Percentiles rank a stretch among this genome's conserved stretches.
These are phyloP conservation scores for Dillenia suffruticosa DNA, from an alignment of 164 flowering plant species.

Conservation along the genomic window DNA sequence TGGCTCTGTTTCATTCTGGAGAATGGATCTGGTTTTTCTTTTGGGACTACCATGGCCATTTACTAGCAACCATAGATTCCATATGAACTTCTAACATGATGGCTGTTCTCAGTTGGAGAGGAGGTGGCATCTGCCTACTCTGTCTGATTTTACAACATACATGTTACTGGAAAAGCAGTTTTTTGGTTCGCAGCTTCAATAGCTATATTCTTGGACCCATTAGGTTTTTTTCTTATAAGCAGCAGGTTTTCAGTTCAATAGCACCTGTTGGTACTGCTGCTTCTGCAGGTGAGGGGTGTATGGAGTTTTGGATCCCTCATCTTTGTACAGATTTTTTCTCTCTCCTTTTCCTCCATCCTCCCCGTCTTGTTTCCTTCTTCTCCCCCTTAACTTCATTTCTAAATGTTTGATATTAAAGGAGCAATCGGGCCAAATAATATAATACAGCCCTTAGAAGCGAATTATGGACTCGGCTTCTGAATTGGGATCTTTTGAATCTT, in stretches of 20 bases:
- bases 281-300: slow-evolving; percentile 31
- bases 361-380: neutral
- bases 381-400: neutral
- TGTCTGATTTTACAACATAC: neutral
- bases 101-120: slow-evolving; percentile 5
- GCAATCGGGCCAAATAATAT: slow-evolving; percentile 42
- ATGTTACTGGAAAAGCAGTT: slow-evolving; percentile 8
- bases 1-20: slow-evolving; percentile 11
- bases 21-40: slow-evolving; percentile 7
- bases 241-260: slow-evolving; percentile 24
- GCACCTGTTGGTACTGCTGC: slow-evolving; percentile 7
- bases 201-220: slow-evolving; percentile 5
- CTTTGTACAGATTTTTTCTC: slow-evolving; percentile 45
- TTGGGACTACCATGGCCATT: neutral
- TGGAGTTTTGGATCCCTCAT: slow-evolving; percentile 43
- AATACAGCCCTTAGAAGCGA: slow-evolving; percentile 13
- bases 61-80: slow-evolving; percentile 6
- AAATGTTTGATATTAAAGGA: slow-evolving; percentile 26
- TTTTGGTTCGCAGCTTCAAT: slow-evolving; percentile 8
- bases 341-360: slow-evolving; percentile 9
- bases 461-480: neutral
- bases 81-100: slow-evolving; percentile 13
- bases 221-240: slow-evolving; percentile 13
- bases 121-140: neutral
- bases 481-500: too few relatives aligned